Percentiles rank a stretch among this genome's conserved stretches.
phyloP scores from a whole-genome alignment of 129 eudicot genomes.

The Gnaphalium uliginosum region DNA sequence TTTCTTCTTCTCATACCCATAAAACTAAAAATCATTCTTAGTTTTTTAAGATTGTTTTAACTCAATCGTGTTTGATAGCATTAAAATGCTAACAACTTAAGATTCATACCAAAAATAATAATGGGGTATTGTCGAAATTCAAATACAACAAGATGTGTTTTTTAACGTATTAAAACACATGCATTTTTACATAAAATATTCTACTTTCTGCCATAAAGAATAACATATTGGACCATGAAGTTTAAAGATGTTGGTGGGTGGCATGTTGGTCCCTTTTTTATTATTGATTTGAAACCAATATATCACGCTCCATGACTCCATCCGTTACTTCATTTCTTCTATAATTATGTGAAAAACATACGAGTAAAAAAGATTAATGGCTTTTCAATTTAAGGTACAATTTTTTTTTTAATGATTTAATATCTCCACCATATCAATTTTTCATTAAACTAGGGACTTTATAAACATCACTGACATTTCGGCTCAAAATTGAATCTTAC shows the following conservation, averaged over 20 bases:
- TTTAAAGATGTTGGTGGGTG: background rate
- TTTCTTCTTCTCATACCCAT: too few relatives aligned
- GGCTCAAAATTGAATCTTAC: too few relatives aligned
- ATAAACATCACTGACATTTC: too few relatives aligned
- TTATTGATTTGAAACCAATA: background rate
- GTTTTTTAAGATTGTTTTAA: too few relatives aligned
- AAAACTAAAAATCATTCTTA: too few relatives aligned
- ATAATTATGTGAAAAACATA: background rate
- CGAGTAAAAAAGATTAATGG: background rate
- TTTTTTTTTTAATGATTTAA: too few relatives aligned
- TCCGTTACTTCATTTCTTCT: background rate
- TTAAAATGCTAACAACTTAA: too few relatives aligned
- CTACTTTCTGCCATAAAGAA: background rate
- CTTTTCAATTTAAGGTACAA: too few relatives aligned
- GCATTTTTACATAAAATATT: background rate
- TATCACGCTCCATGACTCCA: background rate
- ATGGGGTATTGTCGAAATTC: background rate
- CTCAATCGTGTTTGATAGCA: too few relatives aligned
- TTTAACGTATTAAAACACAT: background rate
- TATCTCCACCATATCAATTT: too few relatives aligned
- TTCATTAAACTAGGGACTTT: too few relatives aligned
- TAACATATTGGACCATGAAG: background rate
- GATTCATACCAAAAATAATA: too few relatives aligned
- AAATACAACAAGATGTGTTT: background rate
- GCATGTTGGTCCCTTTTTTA: constrained; percentile 3